Evolutionary conservation across 2,329 filamentous ascomycete species (phyloP), one percentile per base, ranked within the genome.

Genomic region (Neurospora sp.): DNA sequence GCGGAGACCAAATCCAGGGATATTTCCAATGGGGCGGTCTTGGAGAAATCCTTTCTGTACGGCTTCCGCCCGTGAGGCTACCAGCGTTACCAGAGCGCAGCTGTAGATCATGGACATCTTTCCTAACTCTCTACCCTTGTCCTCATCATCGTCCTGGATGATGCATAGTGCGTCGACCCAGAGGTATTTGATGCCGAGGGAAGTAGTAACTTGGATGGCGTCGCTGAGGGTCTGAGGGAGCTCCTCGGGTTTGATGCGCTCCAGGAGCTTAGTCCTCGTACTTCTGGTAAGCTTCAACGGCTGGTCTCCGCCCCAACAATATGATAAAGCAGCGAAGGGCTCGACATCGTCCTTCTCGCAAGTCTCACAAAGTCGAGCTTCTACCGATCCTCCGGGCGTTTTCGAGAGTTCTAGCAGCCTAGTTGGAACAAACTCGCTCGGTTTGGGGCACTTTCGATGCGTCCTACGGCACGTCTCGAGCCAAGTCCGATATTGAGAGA

Each of bases 111-210:
- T 46, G n/a, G 41, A 46, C 41, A 46, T 46, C 41, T 46, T 46
- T 19, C 41, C 41, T 19, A 46, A 17, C 65, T 71, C 70, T 19
- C 15, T 62, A 4, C 57, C 37, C 28, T 71, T 71, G 41, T 70
- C 68, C 17, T 68, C 68, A 1, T 57, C 23, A 36, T 67, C 52
- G 39, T 71, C 70, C 39, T 71, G 70, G 43, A 36, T 28, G 5
- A 71, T 71, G 39, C 70, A 71, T 11, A 71, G 39, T 17, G 66
- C 52, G 41, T 71, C 70, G 38, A 71, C 43, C 70, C 70, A 70
- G 11, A 71, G 66, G 41, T 71, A 71, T 4, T 67, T 67, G 65
- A 69, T 67, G 4, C 68, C 68, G 4, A 66, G 66, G 2, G 23
- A 37, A 6, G 39, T n/a, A 8, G 71, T 67, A 8, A 72, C 71